Percentiles rank a stretch among this genome's conserved stretches.
Evolutionary conservation across 1,139 yeast species (phyloP).

Genomic region (Eremothecium sinecaudum): DNA sequence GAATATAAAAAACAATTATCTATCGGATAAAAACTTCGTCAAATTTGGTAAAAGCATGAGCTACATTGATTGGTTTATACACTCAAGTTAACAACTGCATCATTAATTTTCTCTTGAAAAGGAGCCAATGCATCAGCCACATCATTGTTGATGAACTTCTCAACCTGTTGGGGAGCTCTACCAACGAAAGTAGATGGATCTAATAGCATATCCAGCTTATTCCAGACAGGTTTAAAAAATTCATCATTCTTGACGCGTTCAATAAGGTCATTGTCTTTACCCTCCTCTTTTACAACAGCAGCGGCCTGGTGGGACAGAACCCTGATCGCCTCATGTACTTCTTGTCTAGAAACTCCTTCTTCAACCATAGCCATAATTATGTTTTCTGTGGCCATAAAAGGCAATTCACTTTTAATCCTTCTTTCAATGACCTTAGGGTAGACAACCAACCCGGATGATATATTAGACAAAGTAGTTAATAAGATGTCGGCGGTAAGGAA

Average conservation of each 20-base stretch:
- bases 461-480: conserved; percentile 79
- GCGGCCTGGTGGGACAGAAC: conserved; percentile 96
- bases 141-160: conserved; percentile 76
- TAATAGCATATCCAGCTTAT: conserved; percentile 64
- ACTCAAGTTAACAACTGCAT: conserved; percentile 53
- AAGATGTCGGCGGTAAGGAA: conserved; percentile 93
- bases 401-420: conserved; percentile 88
- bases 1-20: too few species aligned
- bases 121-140: conserved; percentile 78
- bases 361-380: conserved; percentile 99
- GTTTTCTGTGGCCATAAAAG: conserved; percentile 99
- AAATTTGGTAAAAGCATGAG: too few species aligned
- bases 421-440: conserved; percentile 98
- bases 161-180: conserved; percentile 97
- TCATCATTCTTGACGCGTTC: conserved; percentile 73
- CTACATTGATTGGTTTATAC: conserved; percentile 38
- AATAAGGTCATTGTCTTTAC: conserved; percentile 95
- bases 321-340: conserved; percentile 95
- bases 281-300: conserved; percentile 93
- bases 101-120: conserved; percentile 48
- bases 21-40: too few species aligned
- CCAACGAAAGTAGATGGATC: conserved; percentile 95
- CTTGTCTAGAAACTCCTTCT: conserved; percentile 96
- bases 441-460: conserved; percentile 90
- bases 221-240: conserved; percentile 87